Conservation (phyloP, 352 stramenopile species). For the Globisporangium takayamanum region DNA sequence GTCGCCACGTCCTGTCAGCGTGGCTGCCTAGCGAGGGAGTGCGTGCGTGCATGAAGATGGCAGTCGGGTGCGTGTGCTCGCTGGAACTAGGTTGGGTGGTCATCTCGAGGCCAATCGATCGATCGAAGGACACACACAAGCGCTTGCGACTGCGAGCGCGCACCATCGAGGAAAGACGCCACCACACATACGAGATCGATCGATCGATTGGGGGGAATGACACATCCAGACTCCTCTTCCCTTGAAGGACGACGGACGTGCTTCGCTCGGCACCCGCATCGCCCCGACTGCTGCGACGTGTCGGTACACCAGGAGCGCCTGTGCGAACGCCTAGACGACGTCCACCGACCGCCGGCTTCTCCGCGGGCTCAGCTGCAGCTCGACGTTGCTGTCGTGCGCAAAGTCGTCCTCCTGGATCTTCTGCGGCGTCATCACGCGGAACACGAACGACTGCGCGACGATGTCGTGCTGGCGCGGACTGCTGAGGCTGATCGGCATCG, state of each 20-base stretch:
- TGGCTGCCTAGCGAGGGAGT: neutral
- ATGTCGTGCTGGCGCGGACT: slow-evolving; percentile 81
- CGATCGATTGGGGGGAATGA: slow-evolving; percentile 1
- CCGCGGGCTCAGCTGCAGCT: slow-evolving; percentile 18
- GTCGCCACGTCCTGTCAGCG: neutral
- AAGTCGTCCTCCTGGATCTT: slow-evolving; percentile 61
- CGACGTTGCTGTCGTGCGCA: slow-evolving; percentile 24
- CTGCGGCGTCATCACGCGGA: slow-evolving; percentile 78
- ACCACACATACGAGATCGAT: slow-evolving; percentile 10
- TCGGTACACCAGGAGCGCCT: neutral
- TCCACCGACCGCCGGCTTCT: slow-evolving; percentile 24
- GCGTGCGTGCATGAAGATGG: neutral
- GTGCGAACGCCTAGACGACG: slow-evolving; percentile 30
- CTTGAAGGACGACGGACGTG: slow-evolving; percentile 7
- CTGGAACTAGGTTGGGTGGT: slow-evolving; percentile 7
- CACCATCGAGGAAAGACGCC: slow-evolving; percentile 11
- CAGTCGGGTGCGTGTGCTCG: neutral
- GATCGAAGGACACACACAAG: slow-evolving; percentile 11
- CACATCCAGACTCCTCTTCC: slow-evolving; percentile 16
- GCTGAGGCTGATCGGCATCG: slow-evolving; percentile 84
- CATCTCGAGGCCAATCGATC: slow-evolving; percentile 2
- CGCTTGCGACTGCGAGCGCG: slow-evolving; percentile 6
- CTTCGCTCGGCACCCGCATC: neutral
- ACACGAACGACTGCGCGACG: slow-evolving; percentile 85
- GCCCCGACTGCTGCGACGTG: neutral